Base-by-base conservation (phyloP, 257 asterid species). In the Parsonsia alboflavescens region DNA sequence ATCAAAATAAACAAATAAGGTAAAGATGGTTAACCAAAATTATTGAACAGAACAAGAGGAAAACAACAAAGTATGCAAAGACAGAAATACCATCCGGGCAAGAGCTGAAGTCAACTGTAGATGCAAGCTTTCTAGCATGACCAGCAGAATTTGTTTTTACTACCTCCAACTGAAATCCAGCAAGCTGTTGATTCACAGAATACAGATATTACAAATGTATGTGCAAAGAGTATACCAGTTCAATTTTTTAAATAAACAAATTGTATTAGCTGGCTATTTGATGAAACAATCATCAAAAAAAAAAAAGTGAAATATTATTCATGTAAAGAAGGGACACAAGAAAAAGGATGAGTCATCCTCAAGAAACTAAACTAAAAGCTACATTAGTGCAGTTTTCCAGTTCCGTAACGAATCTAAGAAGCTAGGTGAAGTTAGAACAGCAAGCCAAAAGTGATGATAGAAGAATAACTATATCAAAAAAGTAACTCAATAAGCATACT, bases 101-200 rank as follows among this genome's bases (percentile, higher is more conserved):
- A 80, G 93, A 83, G 78, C 93, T 89, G 85, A 95, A 95, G 80
- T 92, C 99, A 68, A 87, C 98, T 76, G 85, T 82, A 41, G 96
- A 89, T 33, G 97, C 98, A 70, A 95, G 97, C 76, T 89, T 88
- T 84, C 89, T 89, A 48, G 99, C 99, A 89, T 95, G 99, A 75
- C 99, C 99, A 73, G 98, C 98, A 78, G 90, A 89, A 83, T 93
- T 88, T 79, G 99, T 95, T 80, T 95, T 92, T 59, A 88, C 96
- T 75, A 95, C 90, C 82, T 92, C 98, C 84, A 95, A 83, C 82
- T 92, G 89, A 86, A 95, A 95, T 76, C 99, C 99, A 7, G 99
- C 98, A 77, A 95, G 96, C 99, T 95, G 93, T 74, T 79, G 76
- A 72, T 76, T 76, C 72, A 61, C 48, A 65, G 68, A 7, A 70